A percentile compares a stretch with the other conserved stretches of the same genome.
Evolutionary conservation across 805 yeast genomes (phyloP).

Genomic region (Ogataea angusta): DNA sequence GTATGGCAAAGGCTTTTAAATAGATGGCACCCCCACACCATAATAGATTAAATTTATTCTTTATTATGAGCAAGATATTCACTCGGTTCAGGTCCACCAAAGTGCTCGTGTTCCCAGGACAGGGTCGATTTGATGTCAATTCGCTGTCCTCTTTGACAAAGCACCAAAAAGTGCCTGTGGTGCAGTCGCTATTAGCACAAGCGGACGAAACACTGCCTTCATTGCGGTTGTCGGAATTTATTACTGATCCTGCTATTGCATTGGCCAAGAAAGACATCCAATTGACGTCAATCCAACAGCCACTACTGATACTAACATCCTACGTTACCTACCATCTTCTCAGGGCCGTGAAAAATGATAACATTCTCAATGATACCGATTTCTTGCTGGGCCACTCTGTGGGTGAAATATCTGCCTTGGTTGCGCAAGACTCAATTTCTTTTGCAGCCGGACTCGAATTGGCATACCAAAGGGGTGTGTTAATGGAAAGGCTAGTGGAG

Average conservation of each 20-base stretch:
- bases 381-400: conserved; percentile 35
- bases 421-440: conserved; percentile 25
- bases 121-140: conserved; percentile 25
- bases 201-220: conserved; percentile 24
- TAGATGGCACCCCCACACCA: background rate
- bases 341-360: conserved; percentile 19
- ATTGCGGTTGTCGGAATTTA: conserved; percentile 19
- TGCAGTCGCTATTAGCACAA: conserved; percentile 12
- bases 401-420: conserved; percentile 34
- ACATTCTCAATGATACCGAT: conserved; percentile 21
- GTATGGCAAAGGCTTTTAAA: conserved; percentile 23
- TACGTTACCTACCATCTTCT: conserved; percentile 21
- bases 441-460: conserved; percentile 27
- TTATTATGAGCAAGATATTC: conserved; percentile 2
- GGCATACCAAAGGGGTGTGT: conserved; percentile 28
- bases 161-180: conserved; percentile 7
- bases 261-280: conserved; percentile 12
- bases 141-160: conserved; percentile 12
- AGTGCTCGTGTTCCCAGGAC: conserved; percentile 31
- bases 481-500: conserved; percentile 31
- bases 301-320: conserved; percentile 29
- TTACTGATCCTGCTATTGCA: conserved; percentile 14
- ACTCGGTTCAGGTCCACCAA: conserved; percentile 8
- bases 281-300: conserved; percentile 32
- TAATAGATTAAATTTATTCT: background rate